phyloP scores from a whole-genome alignment of 192 early-diverging fungal species.

The Entomortierella lignicola region DNA sequence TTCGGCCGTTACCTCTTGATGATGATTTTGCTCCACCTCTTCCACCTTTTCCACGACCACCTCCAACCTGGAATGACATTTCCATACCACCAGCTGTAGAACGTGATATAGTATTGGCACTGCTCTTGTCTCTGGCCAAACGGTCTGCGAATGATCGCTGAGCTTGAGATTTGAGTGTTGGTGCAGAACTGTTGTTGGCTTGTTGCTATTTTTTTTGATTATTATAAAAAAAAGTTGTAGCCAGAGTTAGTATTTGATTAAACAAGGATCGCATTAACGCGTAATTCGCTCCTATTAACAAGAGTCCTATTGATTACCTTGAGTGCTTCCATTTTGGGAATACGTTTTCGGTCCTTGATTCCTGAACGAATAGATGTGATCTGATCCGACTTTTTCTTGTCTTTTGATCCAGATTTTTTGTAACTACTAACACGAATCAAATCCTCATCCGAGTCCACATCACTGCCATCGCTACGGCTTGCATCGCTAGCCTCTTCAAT shows the following conservation, averaged over 20 bases:
- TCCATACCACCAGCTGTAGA: slow-evolving; percentile 55
- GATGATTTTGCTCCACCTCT: slow-evolving; percentile 21
- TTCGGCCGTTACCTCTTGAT: slow-evolving; percentile 6
- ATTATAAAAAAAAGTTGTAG: neutral
- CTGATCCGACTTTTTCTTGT: slow-evolving; percentile 41
- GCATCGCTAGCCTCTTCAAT: slow-evolving; percentile 45
- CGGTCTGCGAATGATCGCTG: slow-evolving; percentile 52
- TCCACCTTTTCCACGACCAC: slow-evolving; percentile 33
- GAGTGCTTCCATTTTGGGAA: slow-evolving; percentile 55
- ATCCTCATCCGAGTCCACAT: slow-evolving; percentile 56
- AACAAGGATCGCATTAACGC: neutral
- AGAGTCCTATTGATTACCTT: too few species aligned
- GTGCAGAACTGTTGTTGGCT: slow-evolving; percentile 36
- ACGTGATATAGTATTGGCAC: slow-evolving; percentile 30
- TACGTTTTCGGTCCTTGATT: slow-evolving; percentile 55
- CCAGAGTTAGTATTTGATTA: neutral
- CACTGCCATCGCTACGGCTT: slow-evolving; percentile 46
- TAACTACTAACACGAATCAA: slow-evolving; percentile 37
- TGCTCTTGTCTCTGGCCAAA: slow-evolving; percentile 42
- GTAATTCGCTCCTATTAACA: neutral
- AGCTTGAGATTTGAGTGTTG: slow-evolving; percentile 44
- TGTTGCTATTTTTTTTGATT: slow-evolving; percentile 25
- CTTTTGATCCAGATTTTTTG: slow-evolving; percentile 26
- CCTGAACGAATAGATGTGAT: slow-evolving; percentile 55
- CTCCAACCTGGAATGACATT: slow-evolving; percentile 47